phyloP scores from a whole-genome alignment of 768 basidiomycete species.

The Tylopilus balloui region DNA sequence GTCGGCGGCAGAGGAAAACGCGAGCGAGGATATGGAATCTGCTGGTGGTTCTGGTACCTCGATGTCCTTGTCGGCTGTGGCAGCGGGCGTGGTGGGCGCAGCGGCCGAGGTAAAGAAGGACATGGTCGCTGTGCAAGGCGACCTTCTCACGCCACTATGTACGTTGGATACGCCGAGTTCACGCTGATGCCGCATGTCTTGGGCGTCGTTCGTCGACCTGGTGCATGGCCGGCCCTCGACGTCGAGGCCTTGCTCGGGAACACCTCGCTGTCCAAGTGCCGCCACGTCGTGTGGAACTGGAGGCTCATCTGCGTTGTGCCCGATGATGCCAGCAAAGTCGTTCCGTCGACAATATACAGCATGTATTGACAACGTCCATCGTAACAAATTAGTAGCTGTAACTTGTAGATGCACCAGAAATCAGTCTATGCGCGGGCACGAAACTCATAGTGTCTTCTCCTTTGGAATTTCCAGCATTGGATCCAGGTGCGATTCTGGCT shows the following conservation, averaged over 20 bases:
- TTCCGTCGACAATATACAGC: too few relatives aligned
- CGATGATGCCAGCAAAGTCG: too few relatives aligned
- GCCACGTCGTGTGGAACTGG: too few relatives aligned
- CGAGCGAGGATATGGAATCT: slow-evolving; percentile 82
- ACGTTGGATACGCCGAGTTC: too few relatives aligned
- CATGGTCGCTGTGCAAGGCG: slow-evolving; percentile 26
- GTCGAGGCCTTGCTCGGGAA: too few relatives aligned
- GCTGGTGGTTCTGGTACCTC: slow-evolving; percentile 76
- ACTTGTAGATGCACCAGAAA: slow-evolving; percentile 19
- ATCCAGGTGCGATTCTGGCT: slow-evolving; percentile 79
- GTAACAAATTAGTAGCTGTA: slow-evolving; percentile 19
- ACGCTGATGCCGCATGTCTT: slow-evolving; percentile 18
- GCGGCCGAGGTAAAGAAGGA: slow-evolving; percentile 39
- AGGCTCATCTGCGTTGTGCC: too few relatives aligned
- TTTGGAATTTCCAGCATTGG: slow-evolving; percentile 63
- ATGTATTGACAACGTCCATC: neutral
- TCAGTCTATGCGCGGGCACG: slow-evolving; percentile 3
- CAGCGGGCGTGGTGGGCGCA: slow-evolving; percentile 33
- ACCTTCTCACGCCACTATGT: slow-evolving; percentile 29
- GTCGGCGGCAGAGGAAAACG: slow-evolving; percentile 83
- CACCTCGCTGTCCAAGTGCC: too few relatives aligned
- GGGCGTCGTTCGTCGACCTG: too few relatives aligned
- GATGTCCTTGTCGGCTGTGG: slow-evolving; percentile 65
- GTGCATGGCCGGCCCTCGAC: too few relatives aligned
- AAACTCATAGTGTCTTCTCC: slow-evolving; percentile 22